phyloP scores from a whole-genome alignment of 352 stramenopile species.

The Pythium guiyangense region DNA sequence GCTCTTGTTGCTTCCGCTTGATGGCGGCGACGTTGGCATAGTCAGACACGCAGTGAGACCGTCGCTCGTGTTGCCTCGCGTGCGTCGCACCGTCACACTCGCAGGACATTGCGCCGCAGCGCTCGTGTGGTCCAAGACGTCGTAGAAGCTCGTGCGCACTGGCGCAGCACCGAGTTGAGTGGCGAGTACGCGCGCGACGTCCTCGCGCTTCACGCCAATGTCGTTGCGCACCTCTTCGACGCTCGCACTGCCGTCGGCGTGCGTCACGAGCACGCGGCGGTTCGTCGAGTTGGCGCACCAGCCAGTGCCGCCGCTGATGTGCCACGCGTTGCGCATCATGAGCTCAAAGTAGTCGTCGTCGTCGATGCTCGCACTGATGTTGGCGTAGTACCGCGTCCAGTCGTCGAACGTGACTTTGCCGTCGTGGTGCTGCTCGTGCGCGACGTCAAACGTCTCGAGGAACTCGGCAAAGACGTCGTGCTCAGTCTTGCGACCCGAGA shows the following conservation, averaged over 20 bases:
- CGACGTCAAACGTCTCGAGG: constrained; percentile 72
- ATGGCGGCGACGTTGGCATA: constrained; percentile 2
- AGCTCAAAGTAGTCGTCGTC: constrained; percentile 90
- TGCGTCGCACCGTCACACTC: constrained; percentile 22
- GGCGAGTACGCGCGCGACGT: constrained; percentile 27
- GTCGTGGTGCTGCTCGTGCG: constrained; percentile 35
- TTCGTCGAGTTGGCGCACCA: constrained; percentile 57
- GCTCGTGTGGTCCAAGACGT: constrained; percentile 53
- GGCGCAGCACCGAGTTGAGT: constrained; percentile 15
- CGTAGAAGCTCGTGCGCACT: constrained; percentile 36
- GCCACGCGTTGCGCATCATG: constrained; percentile 87
- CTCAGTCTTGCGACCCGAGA: constrained; percentile 68
- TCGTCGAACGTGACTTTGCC: constrained; percentile 54
- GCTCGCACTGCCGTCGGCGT: constrained; percentile 38
- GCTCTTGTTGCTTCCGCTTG: too few species aligned
- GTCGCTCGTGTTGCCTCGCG: constrained; percentile 45
- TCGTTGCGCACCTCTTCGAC: constrained; percentile 33
- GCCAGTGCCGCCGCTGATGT: constrained; percentile 49
- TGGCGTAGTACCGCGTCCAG: constrained; percentile 87
- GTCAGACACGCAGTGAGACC: constrained; percentile 50
- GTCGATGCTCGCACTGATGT: constrained; percentile 86
- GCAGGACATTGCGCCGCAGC: constrained; percentile 9
- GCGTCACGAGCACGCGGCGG: constrained; percentile 59
- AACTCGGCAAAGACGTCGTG: constrained; percentile 82
- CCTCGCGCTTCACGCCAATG: constrained; percentile 28